Evolutionary conservation across 768 basidiomycete species (phyloP), one percentile per base, ranked within the genome.

Genomic region (Tulasnella sp.): DNA sequence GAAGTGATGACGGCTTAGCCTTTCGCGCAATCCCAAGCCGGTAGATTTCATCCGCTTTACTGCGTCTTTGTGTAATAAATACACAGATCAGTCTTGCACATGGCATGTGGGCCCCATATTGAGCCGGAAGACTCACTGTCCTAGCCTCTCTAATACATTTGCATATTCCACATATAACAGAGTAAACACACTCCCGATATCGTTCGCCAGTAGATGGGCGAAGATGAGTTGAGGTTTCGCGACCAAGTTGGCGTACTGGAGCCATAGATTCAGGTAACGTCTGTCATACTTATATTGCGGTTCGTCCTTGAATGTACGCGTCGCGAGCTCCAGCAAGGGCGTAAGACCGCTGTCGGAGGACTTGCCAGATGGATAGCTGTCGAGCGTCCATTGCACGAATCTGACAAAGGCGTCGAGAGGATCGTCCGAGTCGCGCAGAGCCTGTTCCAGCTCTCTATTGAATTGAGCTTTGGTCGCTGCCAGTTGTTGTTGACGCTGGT

Each of bases 91-190:
- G 53, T 27, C 25, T 54, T 34, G 22, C 41, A 51, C 52, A 3
- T 31, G 56, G 19, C 31, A 30, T n/a, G n/a, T n/a, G n/a, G n/a
- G n/a, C n/a, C n/a, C n/a, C n/a, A n/a, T n/a, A n/a, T n/a, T n/a
- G n/a, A n/a, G n/a, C n/a, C n/a, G n/a, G 24, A 41, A 19, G 17
- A 78, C 83, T 69, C 72, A 94, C 94, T 81, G 80, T 65, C 85
- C 84, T 43, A 78, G 77, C 46, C 75, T 73, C 72, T 97, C 92
- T 56, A 94, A 74, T 2, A 83, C 75, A 38, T 76, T 72, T 1
- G 94, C 92, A 70, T 92, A 97, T 65, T 94, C 92, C 69, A 94
- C 91, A 66, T 96, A 99, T 49, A 96, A 72, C 46, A 85, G 73
- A 1, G 88, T 84, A 66, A 84, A 81, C 31, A 83, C 78, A 34